Evolutionary conservation across 768 basidiomycete genomes (phyloP).

Genomic region (Serendipita sp.): DNA sequence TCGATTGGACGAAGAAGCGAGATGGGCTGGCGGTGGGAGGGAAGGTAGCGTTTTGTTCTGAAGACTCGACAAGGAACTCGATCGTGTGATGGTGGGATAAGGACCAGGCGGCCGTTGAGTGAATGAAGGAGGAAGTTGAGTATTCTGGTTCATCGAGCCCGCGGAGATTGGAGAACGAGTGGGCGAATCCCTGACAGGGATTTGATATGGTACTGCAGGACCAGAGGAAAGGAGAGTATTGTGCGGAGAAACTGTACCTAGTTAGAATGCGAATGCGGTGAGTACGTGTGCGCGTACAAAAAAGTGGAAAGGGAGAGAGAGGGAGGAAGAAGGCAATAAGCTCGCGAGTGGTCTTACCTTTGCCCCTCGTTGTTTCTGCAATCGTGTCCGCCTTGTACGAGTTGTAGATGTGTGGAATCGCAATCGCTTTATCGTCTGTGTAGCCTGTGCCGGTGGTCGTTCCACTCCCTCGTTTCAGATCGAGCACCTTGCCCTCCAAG

Average conservation of each 20-base stretch:
- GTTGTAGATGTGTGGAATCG: not conserved
- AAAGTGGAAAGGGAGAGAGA: not conserved
- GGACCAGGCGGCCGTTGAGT: not conserved
- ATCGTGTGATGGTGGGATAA: not conserved
- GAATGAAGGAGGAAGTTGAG: not conserved
- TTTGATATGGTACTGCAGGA: not conserved
- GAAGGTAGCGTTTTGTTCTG: not conserved
- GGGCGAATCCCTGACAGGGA: not conserved
- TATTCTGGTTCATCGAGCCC: not conserved
- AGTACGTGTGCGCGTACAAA: not conserved
- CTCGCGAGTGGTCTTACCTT: not conserved
- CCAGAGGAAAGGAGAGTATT: not conserved
- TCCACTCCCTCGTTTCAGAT: not conserved
- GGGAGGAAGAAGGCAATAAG: not conserved
- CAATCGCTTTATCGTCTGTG: not conserved
- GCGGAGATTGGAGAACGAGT: not conserved
- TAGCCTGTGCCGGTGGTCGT: not conserved
- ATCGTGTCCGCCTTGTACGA: not conserved
- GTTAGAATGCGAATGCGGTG: not conserved
- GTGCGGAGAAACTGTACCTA: too few species aligned
- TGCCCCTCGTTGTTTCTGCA: not conserved
- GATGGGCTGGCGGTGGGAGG: not conserved
- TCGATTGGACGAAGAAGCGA: not conserved
- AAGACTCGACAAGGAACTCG: not conserved
- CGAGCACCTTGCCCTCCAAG: not conserved